phyloP scores from a whole-genome alignment of 1,284 basidiomycete species.

The Malassezia slooffiae region DNA sequence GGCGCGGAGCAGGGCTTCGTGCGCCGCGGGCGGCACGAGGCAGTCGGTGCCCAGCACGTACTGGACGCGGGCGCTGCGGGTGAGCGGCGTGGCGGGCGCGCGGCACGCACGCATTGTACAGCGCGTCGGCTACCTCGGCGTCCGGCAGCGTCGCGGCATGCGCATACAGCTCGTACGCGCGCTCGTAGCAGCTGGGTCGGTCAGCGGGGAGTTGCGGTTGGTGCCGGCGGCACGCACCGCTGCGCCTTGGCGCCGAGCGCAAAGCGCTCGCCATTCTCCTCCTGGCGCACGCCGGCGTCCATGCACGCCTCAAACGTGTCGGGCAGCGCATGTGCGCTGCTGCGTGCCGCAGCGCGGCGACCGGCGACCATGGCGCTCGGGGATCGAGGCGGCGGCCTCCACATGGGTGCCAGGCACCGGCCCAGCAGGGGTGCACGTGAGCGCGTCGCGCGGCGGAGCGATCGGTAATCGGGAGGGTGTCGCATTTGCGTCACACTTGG shows the following conservation, averaged over 20 bases:
- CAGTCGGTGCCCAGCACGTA: slow-evolving; percentile 9
- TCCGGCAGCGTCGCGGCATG: background rate
- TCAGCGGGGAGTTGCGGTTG: too few species aligned
- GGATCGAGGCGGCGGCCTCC: too few species aligned
- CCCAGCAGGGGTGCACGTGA: too few species aligned
- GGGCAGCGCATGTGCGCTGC: background rate
- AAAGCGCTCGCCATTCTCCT: slow-evolving; percentile 15
- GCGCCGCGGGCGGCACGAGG: background rate
- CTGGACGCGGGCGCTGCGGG: slow-evolving; percentile 8
- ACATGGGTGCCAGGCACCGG: too few species aligned
- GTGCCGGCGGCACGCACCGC: slow-evolving; percentile 3
- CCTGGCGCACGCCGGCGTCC: slow-evolving; percentile 13
- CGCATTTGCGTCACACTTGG: too few species aligned
- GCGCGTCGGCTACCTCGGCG: slow-evolving; percentile 4
- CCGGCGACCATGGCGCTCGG: too few species aligned
- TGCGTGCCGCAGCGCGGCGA: too few species aligned
- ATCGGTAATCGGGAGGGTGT: too few species aligned
- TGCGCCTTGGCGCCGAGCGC: slow-evolving; percentile 7
- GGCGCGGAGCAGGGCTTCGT: background rate
- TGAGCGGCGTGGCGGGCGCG: background rate
- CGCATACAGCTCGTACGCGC: slow-evolving; percentile 2
- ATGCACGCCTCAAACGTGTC: slow-evolving; percentile 12
- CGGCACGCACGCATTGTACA: slow-evolving; percentile 12
- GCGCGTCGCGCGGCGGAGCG: too few species aligned
- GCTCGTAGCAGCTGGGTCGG: slow-evolving; percentile 5